phyloP scores from a whole-genome alignment of 768 basidiomycete species.

The Phylloporus rhodoxanthus region DNA sequence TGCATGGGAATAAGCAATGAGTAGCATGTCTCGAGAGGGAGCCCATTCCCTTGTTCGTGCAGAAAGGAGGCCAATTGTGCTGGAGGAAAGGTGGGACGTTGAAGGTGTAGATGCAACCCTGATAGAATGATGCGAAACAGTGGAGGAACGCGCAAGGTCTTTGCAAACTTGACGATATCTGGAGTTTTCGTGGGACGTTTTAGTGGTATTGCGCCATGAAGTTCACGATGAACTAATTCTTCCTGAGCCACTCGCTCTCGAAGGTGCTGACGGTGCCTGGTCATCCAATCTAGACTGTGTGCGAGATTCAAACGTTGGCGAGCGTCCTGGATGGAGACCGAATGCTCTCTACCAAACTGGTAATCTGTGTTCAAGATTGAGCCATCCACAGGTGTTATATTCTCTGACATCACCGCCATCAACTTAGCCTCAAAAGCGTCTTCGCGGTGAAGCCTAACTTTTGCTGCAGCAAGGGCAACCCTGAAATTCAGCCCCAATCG shows the following conservation, averaged over 20 bases:
- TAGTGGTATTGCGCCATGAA: constrained; percentile 35
- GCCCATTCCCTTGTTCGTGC: constrained; percentile 54
- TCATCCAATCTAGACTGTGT: constrained; percentile 69
- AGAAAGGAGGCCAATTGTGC: constrained; percentile 58
- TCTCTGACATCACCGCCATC: constrained; percentile 44
- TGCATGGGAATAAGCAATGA: constrained; percentile 81
- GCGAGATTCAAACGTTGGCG: constrained; percentile 59
- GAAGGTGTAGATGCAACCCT: constrained; percentile 51
- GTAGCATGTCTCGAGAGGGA: constrained; percentile 67
- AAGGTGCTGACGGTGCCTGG: constrained; percentile 45
- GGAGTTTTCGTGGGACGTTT: constrained; percentile 32
- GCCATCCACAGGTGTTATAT: constrained; percentile 27
- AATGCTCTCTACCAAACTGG: constrained; percentile 58
- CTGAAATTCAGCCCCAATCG: constrained; percentile 69
- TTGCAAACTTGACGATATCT: constrained; percentile 40
- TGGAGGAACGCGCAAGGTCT: constrained; percentile 44
- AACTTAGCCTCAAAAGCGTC: constrained; percentile 78
- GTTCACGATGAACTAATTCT: constrained; percentile 38
- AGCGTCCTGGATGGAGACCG: constrained; percentile 68
- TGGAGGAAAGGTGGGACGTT: constrained; percentile 53
- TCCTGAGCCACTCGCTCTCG: constrained; percentile 47
- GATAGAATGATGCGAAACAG: constrained; percentile 63
- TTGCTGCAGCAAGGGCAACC: constrained; percentile 66
- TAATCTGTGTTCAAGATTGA: constrained; percentile 47
- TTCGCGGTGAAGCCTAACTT: constrained; percentile 65